Base-by-base conservation (phyloP, 768 basidiomycete species). In the Mycena vulgaris region DNA sequence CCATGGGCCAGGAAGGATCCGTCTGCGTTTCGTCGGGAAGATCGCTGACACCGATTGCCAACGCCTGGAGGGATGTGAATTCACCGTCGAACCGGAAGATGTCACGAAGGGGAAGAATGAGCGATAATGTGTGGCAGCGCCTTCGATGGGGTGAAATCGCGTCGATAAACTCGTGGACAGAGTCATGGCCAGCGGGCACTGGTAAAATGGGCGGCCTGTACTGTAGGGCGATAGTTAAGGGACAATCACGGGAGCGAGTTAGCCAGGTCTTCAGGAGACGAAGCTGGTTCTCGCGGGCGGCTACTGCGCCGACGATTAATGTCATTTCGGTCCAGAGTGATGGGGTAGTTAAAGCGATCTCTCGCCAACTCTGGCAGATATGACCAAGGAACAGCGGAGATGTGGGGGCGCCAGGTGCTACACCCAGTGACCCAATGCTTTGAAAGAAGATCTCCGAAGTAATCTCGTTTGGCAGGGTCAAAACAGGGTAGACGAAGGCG, bases 281-380 rank as follows among this genome's bases (percentile, higher is more conserved):
- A 37, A 37, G 35, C 14, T 37, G 6, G 8, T 37, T 7, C 8
- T 6, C 6, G 35, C 6, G 8, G 35, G 35, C 6, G 35, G 35
- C 8, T 14, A 37, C 35, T 37, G 35, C 14, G 35, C 8, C 14
- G 35, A 7, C 14, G 35, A 45, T 45, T 8, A 45, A 5, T 45
- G 9, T 21, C 17, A 45, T 17, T 14, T 45, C 16, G 21, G 39
- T 40, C 59, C 59, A 61, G 31, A 61, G 59, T 6, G 59, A 33
- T 0, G 59, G 59, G n/a, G 59, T 61, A 7, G 59, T 48, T 42
- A 61, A 16, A 14, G 47, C 45, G n/a, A 61, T 61, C 4, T 48
- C 45, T 5, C 58, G 58, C 58, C 58, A 58, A 40, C 28, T 39
- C 17, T 19, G 37, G 17, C 56, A 58, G n/a, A n/a, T n/a, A n/a